These are phyloP conservation scores for Dendrobium huoshanense DNA, from an alignment of 106 monocot genomes.

Conservation along the genomic window DNA sequence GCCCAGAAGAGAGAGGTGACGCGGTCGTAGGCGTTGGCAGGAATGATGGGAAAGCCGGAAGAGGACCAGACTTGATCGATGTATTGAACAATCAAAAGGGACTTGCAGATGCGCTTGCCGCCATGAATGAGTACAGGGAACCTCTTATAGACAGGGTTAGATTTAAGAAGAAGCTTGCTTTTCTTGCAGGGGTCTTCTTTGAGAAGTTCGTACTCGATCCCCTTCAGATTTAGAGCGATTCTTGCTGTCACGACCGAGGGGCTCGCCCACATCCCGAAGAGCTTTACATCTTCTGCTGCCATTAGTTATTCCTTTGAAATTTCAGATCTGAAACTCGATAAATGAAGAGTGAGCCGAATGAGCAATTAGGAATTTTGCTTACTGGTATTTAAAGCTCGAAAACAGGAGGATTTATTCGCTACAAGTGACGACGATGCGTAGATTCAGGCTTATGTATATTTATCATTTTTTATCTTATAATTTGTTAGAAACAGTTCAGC, in stretches of 20 bases:
- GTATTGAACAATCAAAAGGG: conserved; percentile 14
- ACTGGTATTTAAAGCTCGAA: no score
- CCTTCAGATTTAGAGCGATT: conserved; percentile 10
- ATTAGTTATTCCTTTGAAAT: background rate
- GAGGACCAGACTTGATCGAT: conserved; percentile 2
- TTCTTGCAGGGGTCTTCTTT: background rate
- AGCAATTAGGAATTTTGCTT: no score
- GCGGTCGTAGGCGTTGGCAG: conserved; percentile 8
- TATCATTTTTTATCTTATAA: no score
- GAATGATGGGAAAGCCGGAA: conserved; percentile 1
- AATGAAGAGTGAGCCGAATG: no score
- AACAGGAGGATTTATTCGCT: no score
- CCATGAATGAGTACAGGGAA: conserved; percentile 16
- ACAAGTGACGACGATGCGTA: no score
- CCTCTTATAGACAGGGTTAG: conserved; percentile 15
- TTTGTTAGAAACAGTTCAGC: no score
- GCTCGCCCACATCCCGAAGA: conserved; percentile 11
- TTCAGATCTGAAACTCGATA: no score
- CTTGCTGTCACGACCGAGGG: background rate
- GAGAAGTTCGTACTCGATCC: conserved; percentile 3
- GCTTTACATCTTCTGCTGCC: conserved; percentile 10
- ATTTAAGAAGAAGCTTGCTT: conserved; percentile 9
- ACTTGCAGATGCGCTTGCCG: conserved; percentile 8
- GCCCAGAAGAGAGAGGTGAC: conserved; percentile 13
- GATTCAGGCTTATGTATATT: no score